Evolutionary conservation across 1,284 basidiomycete genomes (phyloP).

Genomic region (Vanrija humicola): DNA sequence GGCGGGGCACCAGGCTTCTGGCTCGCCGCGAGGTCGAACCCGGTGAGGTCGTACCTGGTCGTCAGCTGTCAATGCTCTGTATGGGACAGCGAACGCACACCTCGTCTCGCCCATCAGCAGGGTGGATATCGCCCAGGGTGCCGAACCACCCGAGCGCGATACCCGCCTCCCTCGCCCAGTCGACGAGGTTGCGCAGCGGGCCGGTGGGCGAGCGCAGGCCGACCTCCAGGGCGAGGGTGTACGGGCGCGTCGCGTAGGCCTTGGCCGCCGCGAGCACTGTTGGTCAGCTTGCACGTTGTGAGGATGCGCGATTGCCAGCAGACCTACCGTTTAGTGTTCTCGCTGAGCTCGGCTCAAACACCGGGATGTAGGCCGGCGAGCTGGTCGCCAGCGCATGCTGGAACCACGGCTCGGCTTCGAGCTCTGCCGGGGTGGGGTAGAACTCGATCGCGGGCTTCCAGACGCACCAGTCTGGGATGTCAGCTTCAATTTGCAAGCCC

Average conservation of each 20-base stretch:
- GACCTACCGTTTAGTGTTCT: background rate
- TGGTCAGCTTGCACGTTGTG: too few relatives aligned
- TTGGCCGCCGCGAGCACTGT: background rate
- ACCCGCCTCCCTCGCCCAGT: background rate
- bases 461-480: background rate
- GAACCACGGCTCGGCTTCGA: slow-evolving; percentile 3
- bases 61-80: too few relatives aligned
- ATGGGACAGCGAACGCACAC: too few relatives aligned
- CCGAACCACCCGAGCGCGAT: background rate
- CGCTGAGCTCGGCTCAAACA: background rate
- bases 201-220: background rate
- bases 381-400: background rate
- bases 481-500: background rate
- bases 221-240: background rate
- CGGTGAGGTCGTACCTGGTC: too few relatives aligned
- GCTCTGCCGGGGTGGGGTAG: background rate
- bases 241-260: background rate
- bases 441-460: background rate
- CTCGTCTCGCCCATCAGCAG: background rate
- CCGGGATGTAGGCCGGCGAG: background rate
- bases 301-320: too few relatives aligned
- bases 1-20: too few relatives aligned
- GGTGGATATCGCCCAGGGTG: background rate
- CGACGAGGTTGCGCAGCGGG: background rate
- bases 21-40: too few relatives aligned